A percentile compares a stretch with the other conserved stretches of the same genome.
These are phyloP conservation scores for Phytophthora boehmeriae DNA, from an alignment of 352 stramenopile genomes.

Conservation along the genomic window DNA sequence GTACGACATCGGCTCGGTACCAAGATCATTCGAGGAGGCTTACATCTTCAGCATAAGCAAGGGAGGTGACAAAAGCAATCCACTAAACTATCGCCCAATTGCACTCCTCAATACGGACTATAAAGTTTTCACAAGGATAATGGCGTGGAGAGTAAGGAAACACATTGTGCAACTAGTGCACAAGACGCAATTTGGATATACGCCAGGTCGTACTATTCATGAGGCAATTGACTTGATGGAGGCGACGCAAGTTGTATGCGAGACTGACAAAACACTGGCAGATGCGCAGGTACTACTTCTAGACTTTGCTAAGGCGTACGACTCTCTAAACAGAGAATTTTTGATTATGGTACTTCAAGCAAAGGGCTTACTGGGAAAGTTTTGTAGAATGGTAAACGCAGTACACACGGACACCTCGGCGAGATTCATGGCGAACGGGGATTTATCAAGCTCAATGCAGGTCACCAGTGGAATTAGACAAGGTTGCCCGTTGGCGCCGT, in stretches of 20 bases:
- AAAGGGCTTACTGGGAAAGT: constrained; percentile 1
- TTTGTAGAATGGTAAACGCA: not conserved
- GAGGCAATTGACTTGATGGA: constrained; percentile 1
- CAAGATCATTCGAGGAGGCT: not conserved
- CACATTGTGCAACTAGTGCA: not conserved
- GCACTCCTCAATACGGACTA: not conserved
- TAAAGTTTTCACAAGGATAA: not conserved
- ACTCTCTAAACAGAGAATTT: not conserved
- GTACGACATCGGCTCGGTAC: too few relatives aligned
- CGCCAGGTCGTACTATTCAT: constrained; percentile 1
- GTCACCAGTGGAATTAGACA: constrained; percentile 7
- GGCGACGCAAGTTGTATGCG: not conserved
- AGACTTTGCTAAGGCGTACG: constrained; percentile 10
- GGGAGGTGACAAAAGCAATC: not conserved
- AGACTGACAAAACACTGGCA: not conserved
- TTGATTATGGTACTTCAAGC: not conserved
- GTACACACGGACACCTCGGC: not conserved
- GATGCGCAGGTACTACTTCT: constrained; percentile 3
- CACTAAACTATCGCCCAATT: constrained; percentile 4
- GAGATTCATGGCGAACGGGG: not conserved
- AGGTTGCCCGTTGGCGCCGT: not conserved
- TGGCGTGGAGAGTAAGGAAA: not conserved
- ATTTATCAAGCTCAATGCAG: not conserved
- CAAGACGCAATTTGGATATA: constrained; percentile 2
- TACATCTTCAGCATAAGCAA: constrained; percentile 11